phyloP scores from a whole-genome alignment of 1,284 basidiomycete species.

The Melampsora larici-populina region DNA sequence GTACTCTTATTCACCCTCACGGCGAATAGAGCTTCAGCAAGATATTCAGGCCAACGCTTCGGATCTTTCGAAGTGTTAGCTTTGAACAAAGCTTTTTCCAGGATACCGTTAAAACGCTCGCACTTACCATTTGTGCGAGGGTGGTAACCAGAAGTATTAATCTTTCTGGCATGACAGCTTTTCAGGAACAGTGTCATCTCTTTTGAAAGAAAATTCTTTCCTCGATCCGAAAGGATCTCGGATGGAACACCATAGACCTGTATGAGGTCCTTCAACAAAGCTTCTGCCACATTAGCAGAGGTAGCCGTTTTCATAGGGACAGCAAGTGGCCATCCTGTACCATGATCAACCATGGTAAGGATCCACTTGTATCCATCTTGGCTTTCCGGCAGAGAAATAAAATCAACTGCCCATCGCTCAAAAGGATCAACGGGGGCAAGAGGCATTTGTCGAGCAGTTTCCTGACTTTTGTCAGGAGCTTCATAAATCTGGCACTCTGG shows the following conservation, averaged over 20 bases:
- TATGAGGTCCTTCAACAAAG: not conserved
- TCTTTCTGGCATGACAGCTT: not conserved
- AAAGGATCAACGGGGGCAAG: not conserved
- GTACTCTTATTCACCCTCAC: not conserved
- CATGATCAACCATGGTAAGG: constrained; percentile 4
- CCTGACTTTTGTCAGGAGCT: not conserved
- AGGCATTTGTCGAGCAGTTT: not conserved
- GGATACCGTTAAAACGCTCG: constrained; percentile 8
- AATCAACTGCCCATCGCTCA: constrained; percentile 3
- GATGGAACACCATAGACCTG: no score
- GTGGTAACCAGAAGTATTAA: constrained; percentile 35
- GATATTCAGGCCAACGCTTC: not conserved
- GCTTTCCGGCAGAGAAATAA: constrained; percentile 2
- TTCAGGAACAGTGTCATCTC: not conserved
- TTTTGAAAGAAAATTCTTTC: constrained; percentile 1
- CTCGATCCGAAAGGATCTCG: constrained; percentile 7
- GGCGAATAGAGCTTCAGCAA: not conserved
- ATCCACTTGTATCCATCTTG: no score
- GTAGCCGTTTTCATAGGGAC: not conserved
- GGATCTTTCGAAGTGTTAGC: no score
- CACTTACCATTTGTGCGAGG: constrained; percentile 43
- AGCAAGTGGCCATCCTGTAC: constrained; percentile 7
- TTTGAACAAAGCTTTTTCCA: constrained; percentile 6
- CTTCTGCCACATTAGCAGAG: not conserved
- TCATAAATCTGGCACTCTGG: not conserved